phyloP scores from a whole-genome alignment of 2,329 filamentous ascomycete genomes.

The Trichoderma harzianum region DNA sequence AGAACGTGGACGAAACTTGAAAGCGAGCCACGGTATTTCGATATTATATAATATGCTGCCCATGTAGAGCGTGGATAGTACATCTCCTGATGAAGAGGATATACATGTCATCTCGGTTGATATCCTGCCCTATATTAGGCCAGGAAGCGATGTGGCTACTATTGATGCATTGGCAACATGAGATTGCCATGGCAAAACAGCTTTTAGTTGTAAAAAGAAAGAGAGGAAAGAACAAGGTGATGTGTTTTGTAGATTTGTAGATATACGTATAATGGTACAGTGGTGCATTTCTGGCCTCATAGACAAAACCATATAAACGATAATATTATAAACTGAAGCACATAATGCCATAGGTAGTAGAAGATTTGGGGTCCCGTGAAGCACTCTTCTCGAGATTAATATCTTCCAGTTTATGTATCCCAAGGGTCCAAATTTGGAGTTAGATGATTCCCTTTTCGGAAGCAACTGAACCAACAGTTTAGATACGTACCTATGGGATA shows the following conservation, averaged over 20 bases:
- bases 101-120: neutral
- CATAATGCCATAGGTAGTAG: constrained; percentile 30
- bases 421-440: neutral
- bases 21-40: neutral
- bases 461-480: neutral
- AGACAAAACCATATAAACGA: neutral
- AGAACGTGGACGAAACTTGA: neutral
- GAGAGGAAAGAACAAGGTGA: neutral
- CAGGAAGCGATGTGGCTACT: neutral
- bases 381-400: neutral
- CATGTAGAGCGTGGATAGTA: neutral
- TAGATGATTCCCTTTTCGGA: neutral
- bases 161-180: accelerated
- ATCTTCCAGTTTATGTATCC: neutral
- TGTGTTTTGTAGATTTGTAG: neutral
- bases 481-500: neutral
- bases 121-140: too few relatives aligned
- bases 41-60: neutral
- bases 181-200: neutral
- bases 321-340: neutral
- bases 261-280: neutral
- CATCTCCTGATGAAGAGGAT: neutral
- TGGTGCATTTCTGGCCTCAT: too few relatives aligned
- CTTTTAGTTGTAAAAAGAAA: neutral
- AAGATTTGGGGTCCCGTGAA: neutral